Evolutionary conservation across 129 eudicot species (phyloP), one percentile per base, ranked within the genome.

Genomic region (Chrysanthemum lavandulifolium): DNA sequence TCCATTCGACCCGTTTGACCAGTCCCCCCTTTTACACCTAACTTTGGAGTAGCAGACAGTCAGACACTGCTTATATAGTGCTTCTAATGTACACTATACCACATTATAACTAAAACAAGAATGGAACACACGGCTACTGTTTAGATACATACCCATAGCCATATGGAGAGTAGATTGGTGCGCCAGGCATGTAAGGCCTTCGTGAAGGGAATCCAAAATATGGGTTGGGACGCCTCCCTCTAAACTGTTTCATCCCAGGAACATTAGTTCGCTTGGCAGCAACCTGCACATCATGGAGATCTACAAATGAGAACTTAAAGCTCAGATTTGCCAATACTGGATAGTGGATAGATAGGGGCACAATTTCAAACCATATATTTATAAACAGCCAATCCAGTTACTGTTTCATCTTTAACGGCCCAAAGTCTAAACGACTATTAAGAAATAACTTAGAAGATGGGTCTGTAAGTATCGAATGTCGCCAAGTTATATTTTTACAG

Each of bases 121-220:
- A 74, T 7, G 36, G 16, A 57, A 66, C 54, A 15, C 69, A 29
- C 62, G 58, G 27, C 73, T 43, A 66, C 48, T 59, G 48, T 60
- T 58, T 36, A 13, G n/a, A 73, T 61, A 45, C 84, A 76, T 82
- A 91, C 97, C 96, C 97, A 67, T 91, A 91, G 43, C 97, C 92
- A 67, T 86, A 88, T 47, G 97, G 88, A 77, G 92, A 55, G 82
- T 73, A 91, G 68, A 83, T 67, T 49, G 92, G 84, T 33, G 96
- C 89, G 65, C 90, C 88, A 72, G 83, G 79, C 88, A 89, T 77
- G 80, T 70, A 91, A 15, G 92, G 88, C 78, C 97, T 88, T 56
- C 96, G 79, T 49, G 89, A 72, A 40, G 76, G 79, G 47, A 80
- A 80, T 25, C 91, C 88, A 78, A 80, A 72, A 75, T 80, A 89